Base-by-base conservation (phyloP, 768 basidiomycete genomes). In the Leucosporidium scottii region DNA sequence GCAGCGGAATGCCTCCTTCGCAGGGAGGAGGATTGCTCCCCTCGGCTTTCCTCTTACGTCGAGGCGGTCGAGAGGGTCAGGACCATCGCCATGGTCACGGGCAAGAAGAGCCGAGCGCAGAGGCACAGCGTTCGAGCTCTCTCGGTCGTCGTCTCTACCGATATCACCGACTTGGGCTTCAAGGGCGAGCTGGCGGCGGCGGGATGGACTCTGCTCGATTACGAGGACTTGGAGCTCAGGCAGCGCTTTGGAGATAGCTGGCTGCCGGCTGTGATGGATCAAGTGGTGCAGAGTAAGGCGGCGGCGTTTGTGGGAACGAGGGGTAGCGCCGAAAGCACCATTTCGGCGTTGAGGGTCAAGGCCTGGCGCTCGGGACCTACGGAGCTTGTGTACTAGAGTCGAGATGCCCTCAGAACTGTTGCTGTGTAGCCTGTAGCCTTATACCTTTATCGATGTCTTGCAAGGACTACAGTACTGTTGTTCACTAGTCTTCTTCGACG, bases 121-220 rank as follows among this genome's bases (percentile, higher is more conserved):
- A 67, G 70, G 12, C 70, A 72, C 54, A 36, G 54, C 25, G 64
- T 64, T 10, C 31, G 66, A 13, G 36, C 63, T 25, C 64, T 72
- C 36, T 27, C 28, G 23, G 67, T 72, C 53, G 47, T 72, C 59
- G 70, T 72, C 48, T 66, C 70, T 47, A 72, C 70, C 48, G 70
- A 72, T 34, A 39, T 72, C 51, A 62, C 62, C 50, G 70, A 72
- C 49, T 53, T 72, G 34, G 70, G 57, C 23, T 72, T 72, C 54
- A 54, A 65, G 53, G 70, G 70, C 56, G 70, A 72, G 61, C 47
- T 72, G 56, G 48, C 53, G 21, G 66, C 66, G 48, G 54, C 68
- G 27, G 70, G 70, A 17, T 72, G 70, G 67, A 65, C 64, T 1
- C 36, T 72, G n/a, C 61, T 72, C 34, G 70, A 72, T 39, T 68